phyloP scores from a whole-genome alignment of 768 basidiomycete genomes.

The Thelephora aurantiotincta region DNA sequence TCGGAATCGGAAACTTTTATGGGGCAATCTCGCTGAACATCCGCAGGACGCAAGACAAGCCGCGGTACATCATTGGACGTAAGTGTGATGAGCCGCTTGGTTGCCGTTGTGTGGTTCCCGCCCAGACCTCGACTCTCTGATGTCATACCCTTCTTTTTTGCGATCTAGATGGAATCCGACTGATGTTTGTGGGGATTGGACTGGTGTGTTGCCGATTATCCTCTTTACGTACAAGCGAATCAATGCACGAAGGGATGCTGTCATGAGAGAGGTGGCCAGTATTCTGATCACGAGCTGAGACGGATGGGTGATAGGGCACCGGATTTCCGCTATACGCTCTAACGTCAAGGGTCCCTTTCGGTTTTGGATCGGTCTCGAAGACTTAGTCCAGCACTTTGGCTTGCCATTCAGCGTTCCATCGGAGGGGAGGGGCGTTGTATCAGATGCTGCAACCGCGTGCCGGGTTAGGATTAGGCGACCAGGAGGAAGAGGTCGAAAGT shows the following conservation, averaged over 20 bases:
- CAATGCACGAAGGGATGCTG: constrained; percentile 38
- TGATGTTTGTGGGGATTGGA: constrained; percentile 59
- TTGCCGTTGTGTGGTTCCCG: not conserved
- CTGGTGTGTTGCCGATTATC: constrained; percentile 35
- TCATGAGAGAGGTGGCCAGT: constrained; percentile 17
- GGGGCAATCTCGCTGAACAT: constrained; percentile 54
- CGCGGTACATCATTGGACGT: constrained; percentile 53
- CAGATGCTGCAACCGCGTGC: too few relatives aligned
- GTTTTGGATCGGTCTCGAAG: too few relatives aligned
- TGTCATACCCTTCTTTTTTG: not conserved
- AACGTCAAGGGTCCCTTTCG: constrained; percentile 1
- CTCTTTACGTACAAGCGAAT: constrained; percentile 38
- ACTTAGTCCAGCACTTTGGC: too few relatives aligned
- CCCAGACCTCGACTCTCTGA: not conserved
- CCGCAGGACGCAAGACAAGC: constrained; percentile 42
- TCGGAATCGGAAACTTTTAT: constrained; percentile 51
- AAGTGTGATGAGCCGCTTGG: constrained; percentile 13
- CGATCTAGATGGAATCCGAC: constrained; percentile 39
- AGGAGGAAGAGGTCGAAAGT: too few relatives aligned
- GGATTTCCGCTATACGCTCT: constrained; percentile 44
- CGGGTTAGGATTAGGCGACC: too few relatives aligned
- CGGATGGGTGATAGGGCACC: constrained; percentile 47
- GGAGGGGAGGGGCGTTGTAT: too few relatives aligned
- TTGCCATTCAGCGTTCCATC: too few relatives aligned
- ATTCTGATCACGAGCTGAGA: constrained; percentile 15